A percentile compares a stretch with the other conserved stretches of the same genome.
These are phyloP conservation scores for Morella rubra DNA, from an alignment of 306 rosid species.

Conservation along the genomic window DNA sequence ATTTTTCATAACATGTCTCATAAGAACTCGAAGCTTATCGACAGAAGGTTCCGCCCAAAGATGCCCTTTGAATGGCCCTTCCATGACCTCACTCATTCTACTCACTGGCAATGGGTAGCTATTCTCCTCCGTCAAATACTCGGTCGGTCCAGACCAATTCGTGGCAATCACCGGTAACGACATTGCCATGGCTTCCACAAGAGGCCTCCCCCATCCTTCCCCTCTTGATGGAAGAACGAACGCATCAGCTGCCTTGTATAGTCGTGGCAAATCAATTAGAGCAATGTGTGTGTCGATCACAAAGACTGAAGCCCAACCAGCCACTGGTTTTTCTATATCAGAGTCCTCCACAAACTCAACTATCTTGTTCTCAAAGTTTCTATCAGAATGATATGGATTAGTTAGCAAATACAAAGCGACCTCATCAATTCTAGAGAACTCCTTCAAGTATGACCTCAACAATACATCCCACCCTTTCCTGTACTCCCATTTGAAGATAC, in stretches of 20 bases:
- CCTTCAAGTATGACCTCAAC: conserved; percentile 63
- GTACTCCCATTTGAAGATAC: conserved; percentile 84
- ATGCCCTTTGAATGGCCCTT: conserved; percentile 84
- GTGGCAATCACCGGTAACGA: conserved; percentile 73
- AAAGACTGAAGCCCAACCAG: conserved; percentile 67
- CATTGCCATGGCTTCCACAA: conserved; percentile 94
- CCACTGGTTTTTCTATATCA: conserved; percentile 41
- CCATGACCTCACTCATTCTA: conserved; percentile 64
- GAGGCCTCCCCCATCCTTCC: conserved; percentile 93
- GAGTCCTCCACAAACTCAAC: conserved; percentile 62
- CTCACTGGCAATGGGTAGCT: conserved; percentile 67
- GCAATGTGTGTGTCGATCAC: conserved; percentile 72
- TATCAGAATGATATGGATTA: conserved; percentile 78
- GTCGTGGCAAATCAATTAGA: conserved; percentile 57
- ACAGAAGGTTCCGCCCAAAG: conserved; percentile 86
- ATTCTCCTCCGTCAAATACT: conserved; percentile 64
- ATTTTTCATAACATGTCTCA: conserved; percentile 57
- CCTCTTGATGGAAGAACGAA: conserved; percentile 88
- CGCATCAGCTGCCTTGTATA: conserved; percentile 73
- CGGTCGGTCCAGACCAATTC: conserved; percentile 90
- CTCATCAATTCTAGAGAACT: conserved; percentile 51
- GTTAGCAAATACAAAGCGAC: conserved; percentile 64
- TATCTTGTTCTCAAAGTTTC: conserved; percentile 73
- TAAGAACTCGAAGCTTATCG: conserved; percentile 45
- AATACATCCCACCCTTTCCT: conserved; percentile 95